phyloP scores from a whole-genome alignment of 208 protist genomes.

The Trypanosomatidae sp. region DNA sequence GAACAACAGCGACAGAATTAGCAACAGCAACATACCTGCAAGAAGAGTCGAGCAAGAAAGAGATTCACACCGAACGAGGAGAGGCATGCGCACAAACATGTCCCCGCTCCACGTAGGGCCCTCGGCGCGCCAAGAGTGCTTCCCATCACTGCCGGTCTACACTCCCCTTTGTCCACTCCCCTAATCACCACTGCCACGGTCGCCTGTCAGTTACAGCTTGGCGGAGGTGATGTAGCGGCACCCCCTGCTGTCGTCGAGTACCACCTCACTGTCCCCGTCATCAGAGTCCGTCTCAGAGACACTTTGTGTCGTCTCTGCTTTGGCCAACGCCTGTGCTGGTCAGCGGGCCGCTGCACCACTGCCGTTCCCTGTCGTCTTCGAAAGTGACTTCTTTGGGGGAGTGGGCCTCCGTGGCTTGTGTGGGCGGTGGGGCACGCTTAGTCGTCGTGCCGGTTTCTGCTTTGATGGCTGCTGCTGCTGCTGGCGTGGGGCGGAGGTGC shows the following conservation, averaged over 20 bases:
- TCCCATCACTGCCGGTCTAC: neutral
- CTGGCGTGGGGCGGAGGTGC: neutral
- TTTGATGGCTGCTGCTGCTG: neutral
- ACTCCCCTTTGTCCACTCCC: neutral
- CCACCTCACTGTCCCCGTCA: neutral
- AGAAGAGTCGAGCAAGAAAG: too few species aligned
- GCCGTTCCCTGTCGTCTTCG: neutral
- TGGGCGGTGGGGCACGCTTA: neutral
- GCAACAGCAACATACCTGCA: neutral
- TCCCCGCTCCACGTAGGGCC: neutral
- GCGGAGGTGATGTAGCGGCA: conserved; percentile 2
- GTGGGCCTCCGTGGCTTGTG: conserved; percentile 9
- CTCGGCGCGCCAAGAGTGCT: neutral
- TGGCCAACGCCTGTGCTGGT: neutral
- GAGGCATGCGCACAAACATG: neutral
- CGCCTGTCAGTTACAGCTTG: neutral
- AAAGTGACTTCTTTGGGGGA: neutral
- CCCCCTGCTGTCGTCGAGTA: neutral
- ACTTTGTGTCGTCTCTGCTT: neutral
- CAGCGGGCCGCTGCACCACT: neutral
- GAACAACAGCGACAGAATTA: neutral
- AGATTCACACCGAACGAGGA: neutral
- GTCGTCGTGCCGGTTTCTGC: neutral
- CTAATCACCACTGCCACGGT: neutral
- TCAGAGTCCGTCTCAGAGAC: neutral